Evolutionary conservation across 2,329 filamentous ascomycete genomes (phyloP).

Genomic region (Aureobasidium sp.): DNA sequence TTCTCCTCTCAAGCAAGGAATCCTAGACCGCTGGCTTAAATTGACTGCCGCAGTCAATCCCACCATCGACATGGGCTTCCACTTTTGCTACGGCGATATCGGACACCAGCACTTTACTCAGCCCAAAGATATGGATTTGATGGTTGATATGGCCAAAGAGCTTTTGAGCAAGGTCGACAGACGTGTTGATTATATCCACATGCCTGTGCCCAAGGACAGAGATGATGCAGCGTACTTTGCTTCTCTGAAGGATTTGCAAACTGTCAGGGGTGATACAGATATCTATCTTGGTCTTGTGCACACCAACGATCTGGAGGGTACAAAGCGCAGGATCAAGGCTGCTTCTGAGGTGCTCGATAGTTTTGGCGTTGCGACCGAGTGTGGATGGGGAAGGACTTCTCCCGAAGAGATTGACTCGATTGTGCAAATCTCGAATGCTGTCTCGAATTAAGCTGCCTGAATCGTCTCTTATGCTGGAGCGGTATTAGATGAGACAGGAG

Average conservation of each 20-base stretch:
- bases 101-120: constrained; percentile 38
- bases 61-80: constrained; percentile 36
- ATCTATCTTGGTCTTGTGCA: constrained; percentile 37
- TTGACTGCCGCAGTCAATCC: constrained; percentile 27
- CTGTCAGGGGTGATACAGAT: constrained; percentile 24
- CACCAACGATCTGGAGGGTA: constrained; percentile 32
- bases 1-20: constrained; percentile 25
- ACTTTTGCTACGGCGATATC: constrained; percentile 43
- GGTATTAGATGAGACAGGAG: not conserved
- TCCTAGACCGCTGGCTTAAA: constrained; percentile 27
- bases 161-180: constrained; percentile 24
- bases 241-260: constrained; percentile 30
- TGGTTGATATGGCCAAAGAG: constrained; percentile 33
- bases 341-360: constrained; percentile 26
- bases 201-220: constrained; percentile 36
- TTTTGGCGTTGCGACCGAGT: constrained; percentile 38
- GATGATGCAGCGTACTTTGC: constrained; percentile 32
- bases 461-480: no score
- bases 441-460: not conserved
- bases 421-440: constrained; percentile 18
- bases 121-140: constrained; percentile 28
- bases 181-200: constrained; percentile 35
- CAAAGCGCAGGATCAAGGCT: constrained; percentile 29
- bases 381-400: constrained; percentile 32
- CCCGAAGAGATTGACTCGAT: constrained; percentile 24